Conservation (phyloP, 2,329 filamentous ascomycete species). For the Trichoderma harzianum region DNA sequence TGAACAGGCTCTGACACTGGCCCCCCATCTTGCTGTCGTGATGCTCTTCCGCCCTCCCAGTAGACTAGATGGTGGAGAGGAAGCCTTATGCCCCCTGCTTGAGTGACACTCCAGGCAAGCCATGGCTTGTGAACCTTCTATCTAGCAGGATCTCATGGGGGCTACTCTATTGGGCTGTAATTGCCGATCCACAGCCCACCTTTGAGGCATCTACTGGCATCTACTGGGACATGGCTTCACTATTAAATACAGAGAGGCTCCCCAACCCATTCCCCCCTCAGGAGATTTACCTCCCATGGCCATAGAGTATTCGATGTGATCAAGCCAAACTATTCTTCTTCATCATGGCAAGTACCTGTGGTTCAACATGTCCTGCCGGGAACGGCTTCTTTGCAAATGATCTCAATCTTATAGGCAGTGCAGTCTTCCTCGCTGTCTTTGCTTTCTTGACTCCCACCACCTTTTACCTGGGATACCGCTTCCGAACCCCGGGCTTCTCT, state of each 20-base stretch:
- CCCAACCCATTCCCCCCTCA: neutral
- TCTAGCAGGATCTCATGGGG: neutral
- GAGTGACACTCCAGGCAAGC: neutral
- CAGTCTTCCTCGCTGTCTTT: slow-evolving; percentile 40
- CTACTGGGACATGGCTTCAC: neutral
- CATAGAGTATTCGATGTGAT: slow-evolving; percentile 26
- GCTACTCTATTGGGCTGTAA: neutral
- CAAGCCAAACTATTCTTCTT: slow-evolving; percentile 21
- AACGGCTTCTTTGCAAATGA: slow-evolving; percentile 38
- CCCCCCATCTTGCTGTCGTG: neutral
- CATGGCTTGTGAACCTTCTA: neutral
- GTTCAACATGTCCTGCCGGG: slow-evolving; percentile 34
- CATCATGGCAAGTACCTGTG: slow-evolving; percentile 37
- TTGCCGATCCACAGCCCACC: neutral
- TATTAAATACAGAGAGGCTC: slow-evolving; percentile 10
- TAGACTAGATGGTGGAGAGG: slow-evolving; percentile 2
- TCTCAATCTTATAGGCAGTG: slow-evolving; percentile 40
- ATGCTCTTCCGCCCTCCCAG: neutral
- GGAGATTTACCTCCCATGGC: slow-evolving; percentile 7
- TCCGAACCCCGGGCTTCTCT: slow-evolving; percentile 41
- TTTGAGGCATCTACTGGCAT: neutral
- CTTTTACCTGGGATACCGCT: slow-evolving; percentile 38
- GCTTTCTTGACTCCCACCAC: slow-evolving; percentile 38
- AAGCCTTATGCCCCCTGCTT: neutral
- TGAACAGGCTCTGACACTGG: neutral